Evolutionary conservation across 2,329 filamentous ascomycete genomes (phyloP), one percentile per base, ranked within the genome.

Genomic region (Aspergillus amoenus): DNA sequence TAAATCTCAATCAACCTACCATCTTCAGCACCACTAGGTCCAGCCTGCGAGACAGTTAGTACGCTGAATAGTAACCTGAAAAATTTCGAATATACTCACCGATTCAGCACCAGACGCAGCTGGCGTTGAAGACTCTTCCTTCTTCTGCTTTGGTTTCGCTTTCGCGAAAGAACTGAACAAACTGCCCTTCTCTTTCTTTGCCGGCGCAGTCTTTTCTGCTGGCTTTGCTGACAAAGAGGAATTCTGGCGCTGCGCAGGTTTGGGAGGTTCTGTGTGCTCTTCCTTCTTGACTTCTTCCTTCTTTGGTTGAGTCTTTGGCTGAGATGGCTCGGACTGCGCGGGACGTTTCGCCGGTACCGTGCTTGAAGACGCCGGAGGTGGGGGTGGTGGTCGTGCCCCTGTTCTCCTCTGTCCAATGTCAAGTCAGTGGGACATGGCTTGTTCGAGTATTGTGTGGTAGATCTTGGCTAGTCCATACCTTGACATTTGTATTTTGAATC

Each of bases 121-220:
- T 30, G 78, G 70, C 2, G 76, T 74, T 37, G 75, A 66, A 13
- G 76, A 72, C 3, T 71, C 74, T 70, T 70, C 79, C 61, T 65
- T 74, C 68, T 75, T 81, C 63, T 63, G 62, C 66, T 87, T 90
- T 9, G 85, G 80, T 66, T 84, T 90, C 4, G 86, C 78, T 65
- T 86, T 87, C 2, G 90, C 89, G 70, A 95, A 95, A 0, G 90
- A 89, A 59, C 88, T 87, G 80, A 94, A 91, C 24, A 95, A 84
- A 58, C 84, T 83, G 3, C 87, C 84, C 15, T 78, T 80, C 52
- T 84, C 82, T 56, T 83, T 84, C 67, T 90, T 91, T 3, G 82
- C 63, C 5, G 73, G 69, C 2, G 77, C 67, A 17, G 70, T 56
- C 61, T 79, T 81, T 27, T 51, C 71, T 62, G 59, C 70, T 58